Base-by-base conservation (phyloP, 768 basidiomycete species). In the Macrolepiota dolichaula region DNA sequence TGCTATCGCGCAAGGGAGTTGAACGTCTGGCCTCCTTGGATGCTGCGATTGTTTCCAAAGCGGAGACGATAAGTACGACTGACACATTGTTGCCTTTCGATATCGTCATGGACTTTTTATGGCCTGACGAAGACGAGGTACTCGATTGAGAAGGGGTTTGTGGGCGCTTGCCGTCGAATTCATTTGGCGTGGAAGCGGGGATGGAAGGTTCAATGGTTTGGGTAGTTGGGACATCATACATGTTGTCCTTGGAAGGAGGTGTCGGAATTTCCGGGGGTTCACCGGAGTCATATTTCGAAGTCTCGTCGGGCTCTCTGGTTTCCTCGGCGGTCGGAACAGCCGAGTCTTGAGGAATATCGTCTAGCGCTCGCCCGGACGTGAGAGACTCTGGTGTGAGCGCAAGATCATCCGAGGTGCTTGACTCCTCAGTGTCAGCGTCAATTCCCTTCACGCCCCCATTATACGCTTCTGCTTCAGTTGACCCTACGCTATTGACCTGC, bases 21-120 rank as follows among this genome's bases (percentile, higher is more conserved):
- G 91, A 94, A 36, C 91, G 86, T 64, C 87, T 93, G 13, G 94
- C 94, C 70, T 96, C 95, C 69, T 89, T 91, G 0, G 95, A 96
- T 12, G 88, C 77, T 38, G 88, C 85, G 70, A 97, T 95, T 7
- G 85, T 85, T 69, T 96, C 92, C 62, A 97, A 74, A 3, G 95
- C 94, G 12, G 92, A 89, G 4, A 89, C 82, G 64, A 94, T 91
- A 54, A 94, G 80, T 24, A 92, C 89, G 46, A 87, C 81, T 1
- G 91, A 93, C 44, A 93, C 89, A 7, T 83, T 86, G 66, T 85
- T 81, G 5, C 91, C 91, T 69, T 79, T 84, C 63, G 85, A 84
- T 57, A 87, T 80, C 47, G 85, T 87, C 68, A 87, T 70, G 4
- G 86, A 86, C 49, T 83, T 79, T 65, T 73, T 81, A 66, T 87